Evolutionary conservation across 2,329 filamentous ascomycete species (phyloP), one percentile per base, ranked within the genome.

Genomic region (Coniochaeta pulveracea): DNA sequence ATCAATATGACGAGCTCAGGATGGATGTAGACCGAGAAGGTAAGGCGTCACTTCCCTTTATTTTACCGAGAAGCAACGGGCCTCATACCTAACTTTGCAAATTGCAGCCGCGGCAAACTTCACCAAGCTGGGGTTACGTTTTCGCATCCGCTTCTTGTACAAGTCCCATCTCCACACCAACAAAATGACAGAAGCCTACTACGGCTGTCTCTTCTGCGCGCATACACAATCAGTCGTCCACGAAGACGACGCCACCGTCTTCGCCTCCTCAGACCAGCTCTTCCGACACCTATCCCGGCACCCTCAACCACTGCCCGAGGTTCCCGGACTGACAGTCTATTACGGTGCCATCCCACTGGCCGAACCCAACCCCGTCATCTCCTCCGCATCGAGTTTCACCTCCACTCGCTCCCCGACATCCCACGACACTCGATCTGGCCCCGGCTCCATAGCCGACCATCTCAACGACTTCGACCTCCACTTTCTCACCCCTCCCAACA

Each of bases 361-460:
- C 22, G 22, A 24, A 16, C n/a, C n/a, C n/a, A n/a, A n/a, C n/a
- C n/a, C n/a, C n/a, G n/a, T n/a, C n/a, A n/a, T n/a, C n/a, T n/a
- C n/a, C n/a, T n/a, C n/a, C n/a, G n/a, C 1, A 51, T 74, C 7
- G 63, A 73, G 17, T n/a, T n/a, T n/a, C n/a, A 51, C 52, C 10
- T 40, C 48, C 0, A 54, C 61, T 10, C 41, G 68, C 2, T 63
- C 64, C 2, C 42, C 44, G 0, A 36, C 57, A 5, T 42, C 57
- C 9, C 52, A 47, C 33, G 66, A 72, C 43, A 61, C n/a, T n/a
- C n/a, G n/a, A n/a, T n/a, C n/a, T n/a, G n/a, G n/a, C n/a, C n/a
- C n/a, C n/a, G n/a, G n/a, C n/a, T n/a, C n/a, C n/a, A n/a, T n/a
- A n/a, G 9, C n/a, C 2, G 18, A 19, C 9, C 32, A 35, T 1